Conservation (phyloP, 2,329 filamentous ascomycete genomes). For the Sporothrix schenckii region DNA sequence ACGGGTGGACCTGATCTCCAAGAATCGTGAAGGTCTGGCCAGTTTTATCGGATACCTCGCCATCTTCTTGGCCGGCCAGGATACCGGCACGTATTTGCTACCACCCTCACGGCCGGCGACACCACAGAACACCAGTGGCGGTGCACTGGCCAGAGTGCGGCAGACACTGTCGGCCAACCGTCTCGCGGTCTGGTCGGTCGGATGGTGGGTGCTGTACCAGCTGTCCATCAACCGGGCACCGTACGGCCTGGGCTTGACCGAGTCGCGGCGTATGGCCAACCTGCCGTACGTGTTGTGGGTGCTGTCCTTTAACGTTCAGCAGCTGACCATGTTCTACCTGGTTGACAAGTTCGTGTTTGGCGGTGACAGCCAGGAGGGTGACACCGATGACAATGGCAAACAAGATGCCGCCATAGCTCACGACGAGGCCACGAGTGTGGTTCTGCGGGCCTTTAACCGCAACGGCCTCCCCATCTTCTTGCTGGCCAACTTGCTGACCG, state of each 20-base stretch:
- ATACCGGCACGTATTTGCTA: slow-evolving; percentile 77
- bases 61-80: slow-evolving; percentile 89
- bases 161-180: slow-evolving; percentile 45
- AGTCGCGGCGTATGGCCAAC: slow-evolving; percentile 89
- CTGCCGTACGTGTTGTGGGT: slow-evolving; percentile 94
- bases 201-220: slow-evolving; percentile 73
- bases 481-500: slow-evolving; percentile 85
- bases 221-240: slow-evolving; percentile 63
- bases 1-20: slow-evolving; percentile 75
- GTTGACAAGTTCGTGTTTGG: slow-evolving; percentile 82
- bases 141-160: slow-evolving; percentile 34
- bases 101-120: slow-evolving; percentile 57
- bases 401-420: slow-evolving; percentile 66
- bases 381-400: slow-evolving; percentile 54
- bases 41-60: slow-evolving; percentile 92
- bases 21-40: slow-evolving; percentile 94
- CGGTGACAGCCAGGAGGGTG: slow-evolving; percentile 55
- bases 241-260: slow-evolving; percentile 71
- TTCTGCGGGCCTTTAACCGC: slow-evolving; percentile 83
- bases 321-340: slow-evolving; percentile 75
- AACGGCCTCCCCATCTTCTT: slow-evolving; percentile 87
- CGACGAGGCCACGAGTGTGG: slow-evolving; percentile 71
- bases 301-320: slow-evolving; percentile 83
- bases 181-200: slow-evolving; percentile 64
- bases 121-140: slow-evolving; percentile 33